A percentile compares a stretch with the other conserved stretches of the same genome.
phyloP scores from a whole-genome alignment of 352 stramenopile species.

The Peronosclerospora sorghi region DNA sequence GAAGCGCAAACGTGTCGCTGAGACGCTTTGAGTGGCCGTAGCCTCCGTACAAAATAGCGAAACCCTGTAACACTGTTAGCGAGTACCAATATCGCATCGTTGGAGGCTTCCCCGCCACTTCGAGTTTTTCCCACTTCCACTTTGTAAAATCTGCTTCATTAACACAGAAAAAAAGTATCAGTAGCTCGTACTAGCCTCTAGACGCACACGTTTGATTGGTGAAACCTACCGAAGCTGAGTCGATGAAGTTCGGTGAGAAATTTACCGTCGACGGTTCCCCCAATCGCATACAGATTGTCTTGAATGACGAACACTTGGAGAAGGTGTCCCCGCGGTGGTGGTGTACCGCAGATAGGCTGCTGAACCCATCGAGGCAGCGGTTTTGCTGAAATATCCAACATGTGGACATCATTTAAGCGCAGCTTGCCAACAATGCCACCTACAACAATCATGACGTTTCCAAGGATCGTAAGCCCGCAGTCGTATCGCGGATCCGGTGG shows the following conservation, averaged over 20 bases:
- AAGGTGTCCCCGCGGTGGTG: conserved; percentile 29
- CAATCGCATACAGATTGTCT: conserved; percentile 41
- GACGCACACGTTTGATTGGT: background rate
- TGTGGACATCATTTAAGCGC: conserved; percentile 39
- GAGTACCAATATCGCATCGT: conserved; percentile 64
- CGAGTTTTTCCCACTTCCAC: conserved; percentile 43
- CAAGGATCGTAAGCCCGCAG: conserved; percentile 36
- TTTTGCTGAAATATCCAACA: conserved; percentile 24
- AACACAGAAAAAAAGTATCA: background rate
- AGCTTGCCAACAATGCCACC: conserved; percentile 48
- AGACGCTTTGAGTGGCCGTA: conserved; percentile 43
- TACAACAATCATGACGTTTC: conserved; percentile 36
- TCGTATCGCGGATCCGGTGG: conserved; percentile 37
- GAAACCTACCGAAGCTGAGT: conserved; percentile 36
- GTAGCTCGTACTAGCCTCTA: background rate
- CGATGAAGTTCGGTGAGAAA: conserved; percentile 44
- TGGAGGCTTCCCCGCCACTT: conserved; percentile 27
- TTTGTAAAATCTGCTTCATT: conserved; percentile 19
- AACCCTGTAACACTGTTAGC: conserved; percentile 24
- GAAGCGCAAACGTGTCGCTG: conserved; percentile 41
- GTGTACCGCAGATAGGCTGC: conserved; percentile 22
- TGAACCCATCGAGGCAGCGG: conserved; percentile 22
- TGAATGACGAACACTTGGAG: conserved; percentile 43
- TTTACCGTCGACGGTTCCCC: conserved; percentile 46
- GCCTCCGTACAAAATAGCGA: conserved; percentile 42